Evolutionary conservation across 129 eudicot species (phyloP).

Genomic region (Pseudognaphalium luteoalbum): DNA sequence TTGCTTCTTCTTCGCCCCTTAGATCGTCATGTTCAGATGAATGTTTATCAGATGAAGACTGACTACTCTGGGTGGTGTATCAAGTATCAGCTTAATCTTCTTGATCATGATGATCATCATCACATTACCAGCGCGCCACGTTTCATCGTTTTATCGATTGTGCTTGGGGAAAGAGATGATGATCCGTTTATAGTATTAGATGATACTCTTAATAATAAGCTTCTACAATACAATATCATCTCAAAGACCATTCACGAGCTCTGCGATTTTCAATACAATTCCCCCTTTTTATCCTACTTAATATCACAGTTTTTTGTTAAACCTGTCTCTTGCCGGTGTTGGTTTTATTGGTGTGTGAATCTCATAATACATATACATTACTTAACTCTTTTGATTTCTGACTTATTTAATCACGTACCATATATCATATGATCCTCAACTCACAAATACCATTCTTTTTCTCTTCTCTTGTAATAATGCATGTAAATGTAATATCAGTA

Average conservation of each 20-base stretch:
- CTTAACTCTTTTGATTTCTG: not conserved
- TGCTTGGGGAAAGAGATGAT: not conserved
- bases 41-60: not conserved
- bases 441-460: too few species aligned
- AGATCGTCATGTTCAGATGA: not conserved
- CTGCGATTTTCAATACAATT: not conserved
- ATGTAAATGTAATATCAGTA: too few species aligned
- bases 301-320: not conserved
- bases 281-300: not conserved
- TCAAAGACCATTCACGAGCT: not conserved
- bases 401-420: not conserved
- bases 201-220: not conserved
- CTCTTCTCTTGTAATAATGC: too few species aligned
- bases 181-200: not conserved
- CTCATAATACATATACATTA: not conserved
- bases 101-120: not conserved
- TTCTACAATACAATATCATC: not conserved
- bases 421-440: not conserved
- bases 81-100: not conserved
- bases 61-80: not conserved
- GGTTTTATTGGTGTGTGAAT: too few species aligned
- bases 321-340: not conserved
- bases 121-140: not conserved
- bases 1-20: not conserved
- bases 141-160: not conserved